phyloP scores from a whole-genome alignment of 2,329 filamentous ascomycete genomes.

The Triangularia verruculosa region DNA sequence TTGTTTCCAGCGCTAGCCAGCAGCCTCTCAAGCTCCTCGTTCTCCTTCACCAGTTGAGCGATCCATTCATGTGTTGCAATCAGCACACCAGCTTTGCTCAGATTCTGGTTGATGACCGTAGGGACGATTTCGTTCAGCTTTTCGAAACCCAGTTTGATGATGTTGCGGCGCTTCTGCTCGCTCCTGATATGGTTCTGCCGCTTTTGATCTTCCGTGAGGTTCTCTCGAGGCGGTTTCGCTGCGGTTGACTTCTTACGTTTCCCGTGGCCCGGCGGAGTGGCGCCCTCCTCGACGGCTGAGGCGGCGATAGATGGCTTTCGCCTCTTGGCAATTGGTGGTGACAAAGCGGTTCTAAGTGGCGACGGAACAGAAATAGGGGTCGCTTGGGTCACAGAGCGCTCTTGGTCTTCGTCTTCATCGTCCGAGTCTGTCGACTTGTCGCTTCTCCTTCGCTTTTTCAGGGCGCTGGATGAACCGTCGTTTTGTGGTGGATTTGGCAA shows the following conservation, averaged over 20 bases:
- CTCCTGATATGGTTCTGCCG: constrained; percentile 83
- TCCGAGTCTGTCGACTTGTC: background rate
- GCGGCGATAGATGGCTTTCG: background rate
- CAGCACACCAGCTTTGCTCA: constrained; percentile 80
- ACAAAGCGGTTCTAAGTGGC: background rate
- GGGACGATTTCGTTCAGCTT: constrained; percentile 76
- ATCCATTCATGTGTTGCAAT: constrained; percentile 74
- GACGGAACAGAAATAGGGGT: background rate
- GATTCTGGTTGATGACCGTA: constrained; percentile 67
- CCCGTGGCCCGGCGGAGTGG: background rate
- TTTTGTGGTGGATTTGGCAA: background rate
- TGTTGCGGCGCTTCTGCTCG: constrained; percentile 79
- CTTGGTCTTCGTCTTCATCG: background rate
- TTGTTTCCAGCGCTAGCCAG: background rate
- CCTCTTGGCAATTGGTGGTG: background rate
- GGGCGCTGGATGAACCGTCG: background rate
- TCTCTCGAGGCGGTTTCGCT: constrained; percentile 52
- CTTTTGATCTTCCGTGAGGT: constrained; percentile 78
- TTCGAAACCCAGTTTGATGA: constrained; percentile 80
- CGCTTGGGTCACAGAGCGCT: background rate
- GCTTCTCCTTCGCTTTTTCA: constrained; percentile 1
- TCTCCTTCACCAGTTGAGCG: constrained; percentile 68
- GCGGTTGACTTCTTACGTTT: constrained; percentile 1
- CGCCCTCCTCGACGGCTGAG: background rate
- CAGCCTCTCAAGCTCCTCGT: constrained; percentile 50